Percentiles rank a stretch among this genome's conserved stretches.
Conservation (phyloP, 1,284 basidiomycete genomes). For the Rhodotorula sp. region DNA sequence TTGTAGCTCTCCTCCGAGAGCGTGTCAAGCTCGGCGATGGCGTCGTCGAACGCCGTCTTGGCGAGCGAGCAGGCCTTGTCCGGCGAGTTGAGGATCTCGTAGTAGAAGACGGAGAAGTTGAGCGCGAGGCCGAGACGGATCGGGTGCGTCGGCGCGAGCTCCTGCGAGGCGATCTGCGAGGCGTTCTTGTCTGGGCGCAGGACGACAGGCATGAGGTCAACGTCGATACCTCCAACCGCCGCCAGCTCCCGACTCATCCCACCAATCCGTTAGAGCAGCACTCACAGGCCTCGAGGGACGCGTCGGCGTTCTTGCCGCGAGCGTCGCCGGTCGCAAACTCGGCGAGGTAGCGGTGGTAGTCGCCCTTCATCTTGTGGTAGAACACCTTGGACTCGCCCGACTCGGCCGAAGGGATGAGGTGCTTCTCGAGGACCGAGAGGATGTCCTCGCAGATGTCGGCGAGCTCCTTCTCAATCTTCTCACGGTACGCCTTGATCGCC, state of each 20-base stretch:
- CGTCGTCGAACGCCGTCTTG: constrained; percentile 56
- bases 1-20: constrained; percentile 56
- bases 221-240: no score
- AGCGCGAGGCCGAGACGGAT: constrained; percentile 54
- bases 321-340: constrained; percentile 53
- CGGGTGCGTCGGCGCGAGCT: constrained; percentile 53
- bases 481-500: constrained; percentile 48
- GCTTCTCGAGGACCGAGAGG: constrained; percentile 47
- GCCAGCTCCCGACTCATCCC: no score
- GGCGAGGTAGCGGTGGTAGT: constrained; percentile 57
- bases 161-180: constrained; percentile 52
- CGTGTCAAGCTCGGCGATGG: constrained; percentile 56
- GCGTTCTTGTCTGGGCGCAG: constrained; percentile 49
- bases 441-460: constrained; percentile 48
- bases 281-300: constrained; percentile 50
- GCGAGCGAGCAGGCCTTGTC: constrained; percentile 53
- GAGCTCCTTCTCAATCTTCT: constrained; percentile 47
- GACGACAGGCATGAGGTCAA: not conserved
- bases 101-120: constrained; percentile 57
- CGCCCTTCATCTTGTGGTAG: constrained; percentile 54
- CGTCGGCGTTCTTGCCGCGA: constrained; percentile 44
- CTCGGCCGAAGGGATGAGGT: constrained; percentile 49
- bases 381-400: constrained; percentile 48
- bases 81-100: constrained; percentile 55
- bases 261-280: not conserved